Base-by-base conservation (phyloP, 805 yeast species). In the Jamesozyma spencerorum region DNA sequence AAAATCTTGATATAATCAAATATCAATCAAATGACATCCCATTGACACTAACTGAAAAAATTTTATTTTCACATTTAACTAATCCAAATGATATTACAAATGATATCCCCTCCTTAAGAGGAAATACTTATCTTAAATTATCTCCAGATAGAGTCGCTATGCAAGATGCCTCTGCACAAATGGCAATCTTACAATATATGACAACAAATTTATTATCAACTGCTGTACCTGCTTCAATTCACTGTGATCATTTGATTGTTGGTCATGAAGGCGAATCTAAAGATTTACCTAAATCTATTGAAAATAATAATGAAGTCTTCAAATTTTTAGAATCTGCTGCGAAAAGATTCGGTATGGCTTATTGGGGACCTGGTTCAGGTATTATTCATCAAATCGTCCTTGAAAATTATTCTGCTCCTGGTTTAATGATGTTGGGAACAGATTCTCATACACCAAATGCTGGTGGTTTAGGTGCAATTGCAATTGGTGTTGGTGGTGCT, bases 161-260 rank as follows among this genome's bases (percentile, higher is more conserved):
- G 94, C 98, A 92, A 71, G 98, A 92, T 72, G 98, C 98, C n/a
- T 85, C 96, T 26, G 98, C 98, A 15, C 98, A 92, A 68, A 92
- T 90, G 85, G 98, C 98, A n/a, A 71, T 92, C 51, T 71, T 92
- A 54, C 98, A 92, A 68, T 92, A 92, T 70, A 92, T 92, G 95
- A 86, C 97, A 40, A 90, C 96, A 49, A 94, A 95, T 29, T 77
- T 90, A 76, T 70, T 82, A 38, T 64, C 76, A 29, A 90, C 95
- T 15, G 83, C 84, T 5, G 95, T 94, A 7, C 98, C 98, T 29
- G 90, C 85, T 15, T 85, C 96, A 5, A 90, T 92, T 48, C 98
- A 92, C 66, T 92, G 98, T 70, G 98, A 92, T 62, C 98, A 92
- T 68, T 77, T 92, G 66, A 90, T 92, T 64, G 97, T 88, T 45